Percentiles rank a stretch among this genome's conserved stretches.
phyloP scores from a whole-genome alignment of 116 monocot genomes.

The Papilionanthe hybrid region DNA sequence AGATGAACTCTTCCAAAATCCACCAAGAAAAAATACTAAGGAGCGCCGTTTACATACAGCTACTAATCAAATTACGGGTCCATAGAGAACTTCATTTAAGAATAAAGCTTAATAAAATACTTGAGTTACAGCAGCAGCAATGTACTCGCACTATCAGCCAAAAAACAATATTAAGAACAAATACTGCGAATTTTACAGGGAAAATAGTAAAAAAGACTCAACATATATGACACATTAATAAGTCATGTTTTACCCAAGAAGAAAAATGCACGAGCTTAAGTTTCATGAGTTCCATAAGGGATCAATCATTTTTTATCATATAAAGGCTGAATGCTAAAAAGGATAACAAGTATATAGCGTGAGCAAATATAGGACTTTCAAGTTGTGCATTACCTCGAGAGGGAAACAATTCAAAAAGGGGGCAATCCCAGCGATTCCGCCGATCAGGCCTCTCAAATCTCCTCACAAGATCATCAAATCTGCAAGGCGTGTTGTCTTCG shows the following conservation, averaged over 20 bases:
- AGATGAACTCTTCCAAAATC: not conserved
- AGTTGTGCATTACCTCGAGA: conserved; percentile 46
- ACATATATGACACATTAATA: not conserved
- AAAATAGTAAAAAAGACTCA: not conserved
- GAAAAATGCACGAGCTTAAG: not conserved
- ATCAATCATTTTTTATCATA: not conserved
- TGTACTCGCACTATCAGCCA: not conserved
- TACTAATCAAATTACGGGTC: not conserved
- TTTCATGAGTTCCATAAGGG: not conserved
- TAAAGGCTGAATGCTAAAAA: not conserved
- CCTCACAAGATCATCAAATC: conserved; percentile 79
- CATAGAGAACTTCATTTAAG: not conserved
- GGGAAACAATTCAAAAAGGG: conserved; percentile 86
- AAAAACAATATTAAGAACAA: not conserved
- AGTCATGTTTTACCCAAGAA: not conserved
- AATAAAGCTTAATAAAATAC: not conserved
- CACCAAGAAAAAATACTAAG: not conserved
- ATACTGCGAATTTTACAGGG: not conserved
- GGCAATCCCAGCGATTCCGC: conserved; percentile 91
- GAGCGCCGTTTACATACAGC: not conserved
- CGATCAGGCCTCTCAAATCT: conserved; percentile 95
- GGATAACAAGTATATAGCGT: not conserved
- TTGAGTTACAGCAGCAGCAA: not conserved
- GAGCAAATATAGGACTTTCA: not conserved
- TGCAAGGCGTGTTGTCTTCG: conserved; percentile 13